A percentile compares a stretch with the other conserved stretches of the same genome.
Conservation (phyloP, 2,329 filamentous ascomycete species). For the Penicillium hesseltinei region DNA sequence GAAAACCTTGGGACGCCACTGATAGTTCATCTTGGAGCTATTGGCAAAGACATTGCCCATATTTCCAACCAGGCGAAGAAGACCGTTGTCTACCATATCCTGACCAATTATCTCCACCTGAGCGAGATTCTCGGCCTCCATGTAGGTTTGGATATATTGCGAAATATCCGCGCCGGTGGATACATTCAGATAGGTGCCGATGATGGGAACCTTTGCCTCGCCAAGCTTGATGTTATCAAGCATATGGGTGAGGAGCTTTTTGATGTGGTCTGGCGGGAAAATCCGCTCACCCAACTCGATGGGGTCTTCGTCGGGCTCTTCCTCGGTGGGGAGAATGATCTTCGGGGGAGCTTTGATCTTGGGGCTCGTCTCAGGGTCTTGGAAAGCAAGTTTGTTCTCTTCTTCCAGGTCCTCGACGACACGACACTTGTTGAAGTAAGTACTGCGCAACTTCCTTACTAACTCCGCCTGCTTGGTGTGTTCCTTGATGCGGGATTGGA, state of each 20-base stretch:
- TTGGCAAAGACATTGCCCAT: slow-evolving; percentile 96
- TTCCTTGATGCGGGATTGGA: slow-evolving; percentile 85
- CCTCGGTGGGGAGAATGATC: slow-evolving; percentile 79
- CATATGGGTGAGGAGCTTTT: slow-evolving; percentile 85
- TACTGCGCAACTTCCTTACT: slow-evolving; percentile 89
- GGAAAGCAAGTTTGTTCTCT: slow-evolving; percentile 97
- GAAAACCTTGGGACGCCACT: slow-evolving; percentile 93
- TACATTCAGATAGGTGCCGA: slow-evolving; percentile 92
- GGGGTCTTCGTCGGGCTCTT: slow-evolving; percentile 71
- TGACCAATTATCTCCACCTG: slow-evolving; percentile 95
- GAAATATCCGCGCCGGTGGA: slow-evolving; percentile 90
- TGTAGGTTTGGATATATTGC: slow-evolving; percentile 86
- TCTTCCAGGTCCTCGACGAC: slow-evolving; percentile 95
- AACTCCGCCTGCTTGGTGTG: slow-evolving; percentile 88
- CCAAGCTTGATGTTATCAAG: slow-evolving; percentile 80
- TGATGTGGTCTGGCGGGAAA: slow-evolving; percentile 81
- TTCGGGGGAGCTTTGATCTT: slow-evolving; percentile 59
- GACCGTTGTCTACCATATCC: slow-evolving; percentile 81
- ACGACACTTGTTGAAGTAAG: slow-evolving; percentile 98
- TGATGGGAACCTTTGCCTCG: slow-evolving; percentile 91
- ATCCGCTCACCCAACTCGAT: slow-evolving; percentile 88
- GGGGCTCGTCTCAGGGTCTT: slow-evolving; percentile 73
- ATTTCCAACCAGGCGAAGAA: slow-evolving; percentile 86
- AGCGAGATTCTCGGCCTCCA: slow-evolving; percentile 78
- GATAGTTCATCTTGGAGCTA: slow-evolving; percentile 95